Base-by-base conservation (phyloP, 805 yeast genomes). In the Starmerella lactis-condensi region DNA sequence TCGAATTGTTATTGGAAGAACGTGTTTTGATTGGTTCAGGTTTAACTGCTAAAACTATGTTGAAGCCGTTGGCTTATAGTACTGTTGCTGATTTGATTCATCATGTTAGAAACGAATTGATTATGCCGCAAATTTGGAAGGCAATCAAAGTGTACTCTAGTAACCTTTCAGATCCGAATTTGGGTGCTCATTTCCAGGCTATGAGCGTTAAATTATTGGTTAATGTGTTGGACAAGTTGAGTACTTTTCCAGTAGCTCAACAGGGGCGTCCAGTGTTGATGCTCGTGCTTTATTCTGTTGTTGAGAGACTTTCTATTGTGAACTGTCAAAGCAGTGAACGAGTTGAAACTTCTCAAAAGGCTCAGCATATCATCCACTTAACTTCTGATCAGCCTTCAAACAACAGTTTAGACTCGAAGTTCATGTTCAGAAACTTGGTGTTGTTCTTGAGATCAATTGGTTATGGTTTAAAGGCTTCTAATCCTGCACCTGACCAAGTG, bases 61-160 rank as follows among this genome's bases (percentile, higher is more conserved):
- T 89, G 32, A 64, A 94, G 42, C 95, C 96, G 0, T 58, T 89
- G 46, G 96, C 96, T 0, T 89, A 83, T 52, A 76, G 91, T 22
- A 79, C 91, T 10, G 85, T 89, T 30, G 96, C 98, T 1, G 99
- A 89, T 48, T 74, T 91, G 44, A 75, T 89, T 32, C 96, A 89
- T 47, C 81, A 79, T 47, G 85, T 85, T 3, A 69, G 95, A 42
- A 67, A 72, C 30, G 91, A 83, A 42, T 58, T 89, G 32, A 72
- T 77, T 1, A 68, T 83, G 2, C 70, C 68, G 24, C 94, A 81
- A 48, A 75, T 89, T 8, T 74, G 92, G 73, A 72, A 75, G 35
- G 78, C 94, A 0, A 85, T 91, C 4, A 67, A 64, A 26, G 74
- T 79, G 34, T 89, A 81, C 48, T 75, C 93, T 46, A 66, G 65